These are phyloP conservation scores for Sesbania bispinosa DNA, from an alignment of 306 rosid species.

Conservation along the genomic window DNA sequence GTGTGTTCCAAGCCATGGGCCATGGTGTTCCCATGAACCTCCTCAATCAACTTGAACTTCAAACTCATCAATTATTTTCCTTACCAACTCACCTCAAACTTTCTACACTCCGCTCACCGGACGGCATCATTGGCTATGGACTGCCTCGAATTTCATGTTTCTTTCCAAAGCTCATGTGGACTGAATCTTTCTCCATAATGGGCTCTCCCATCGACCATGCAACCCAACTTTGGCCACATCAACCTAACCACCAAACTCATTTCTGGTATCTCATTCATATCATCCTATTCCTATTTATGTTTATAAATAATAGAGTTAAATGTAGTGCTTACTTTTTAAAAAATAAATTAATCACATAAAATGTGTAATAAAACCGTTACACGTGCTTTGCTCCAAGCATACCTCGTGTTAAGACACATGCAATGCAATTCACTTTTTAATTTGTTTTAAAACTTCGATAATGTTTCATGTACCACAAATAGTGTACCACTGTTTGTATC, in stretches of 20 bases:
- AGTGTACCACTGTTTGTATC: no score
- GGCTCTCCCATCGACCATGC: constrained; percentile 43
- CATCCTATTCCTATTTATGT: no score
- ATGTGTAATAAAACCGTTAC: no score
- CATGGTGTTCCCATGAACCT: constrained; percentile 38
- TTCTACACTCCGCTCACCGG: constrained; percentile 29
- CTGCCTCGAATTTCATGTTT: constrained; percentile 26
- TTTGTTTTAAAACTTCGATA: no score
- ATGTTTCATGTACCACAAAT: no score
- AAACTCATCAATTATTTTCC: constrained; percentile 21
- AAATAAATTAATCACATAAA: no score
- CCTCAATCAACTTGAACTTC: constrained; percentile 16
- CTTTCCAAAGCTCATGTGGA: constrained; percentile 36
- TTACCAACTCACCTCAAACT: constrained; percentile 41
- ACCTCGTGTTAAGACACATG: no score
- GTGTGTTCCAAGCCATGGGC: constrained; percentile 42
- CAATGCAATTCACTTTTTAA: no score
- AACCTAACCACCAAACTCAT: neutral
- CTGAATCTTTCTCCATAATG: constrained; percentile 43
- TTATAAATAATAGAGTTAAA: no score
- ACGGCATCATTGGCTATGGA: constrained; percentile 42
- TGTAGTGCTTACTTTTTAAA: no score
- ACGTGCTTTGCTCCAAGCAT: no score
- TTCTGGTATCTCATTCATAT: no score
- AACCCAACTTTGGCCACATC: constrained; percentile 49